Evolutionary conservation across 2,329 filamentous ascomycete genomes (phyloP).

Genomic region (Ustulina deusta): DNA sequence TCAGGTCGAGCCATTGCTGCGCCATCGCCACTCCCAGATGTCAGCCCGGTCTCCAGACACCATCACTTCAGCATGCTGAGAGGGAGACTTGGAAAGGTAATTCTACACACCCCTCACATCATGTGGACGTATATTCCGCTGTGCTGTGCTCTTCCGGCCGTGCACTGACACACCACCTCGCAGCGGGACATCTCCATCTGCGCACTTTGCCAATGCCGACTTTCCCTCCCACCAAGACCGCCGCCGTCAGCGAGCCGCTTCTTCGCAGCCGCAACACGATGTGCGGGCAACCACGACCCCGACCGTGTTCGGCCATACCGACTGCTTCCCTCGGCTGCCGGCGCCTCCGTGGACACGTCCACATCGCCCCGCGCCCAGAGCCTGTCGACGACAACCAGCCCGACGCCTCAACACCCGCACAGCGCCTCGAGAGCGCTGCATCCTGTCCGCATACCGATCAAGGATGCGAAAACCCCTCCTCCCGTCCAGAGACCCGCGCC

Average conservation of each 20-base stretch:
- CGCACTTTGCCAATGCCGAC: slow-evolving; percentile 33
- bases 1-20: slow-evolving; percentile 27
- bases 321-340: background rate
- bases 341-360: background rate
- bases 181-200: slow-evolving; percentile 50
- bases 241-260: background rate
- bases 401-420: background rate
- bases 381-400: slow-evolving; percentile 6
- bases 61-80: slow-evolving; percentile 49
- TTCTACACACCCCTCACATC: slow-evolving; percentile 16
- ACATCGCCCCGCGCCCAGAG: background rate
- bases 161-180: slow-evolving; percentile 32
- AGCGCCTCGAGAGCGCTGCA: background rate
- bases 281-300: slow-evolving; percentile 8
- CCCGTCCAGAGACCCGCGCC: background rate
- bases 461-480: background rate
- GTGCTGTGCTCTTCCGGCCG: slow-evolving; percentile 2
- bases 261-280: slow-evolving; percentile 16
- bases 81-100: slow-evolving; percentile 48
- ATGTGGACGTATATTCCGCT: background rate
- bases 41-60: slow-evolving; percentile 34
- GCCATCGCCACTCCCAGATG: slow-evolving; percentile 37
- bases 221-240: slow-evolving; percentile 26
- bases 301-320: background rate
- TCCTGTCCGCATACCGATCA: background rate